These are phyloP conservation scores for Gnomoniopsis smithogilvyi DNA, from an alignment of 2,329 filamentous ascomycete species.

Conservation along the genomic window DNA sequence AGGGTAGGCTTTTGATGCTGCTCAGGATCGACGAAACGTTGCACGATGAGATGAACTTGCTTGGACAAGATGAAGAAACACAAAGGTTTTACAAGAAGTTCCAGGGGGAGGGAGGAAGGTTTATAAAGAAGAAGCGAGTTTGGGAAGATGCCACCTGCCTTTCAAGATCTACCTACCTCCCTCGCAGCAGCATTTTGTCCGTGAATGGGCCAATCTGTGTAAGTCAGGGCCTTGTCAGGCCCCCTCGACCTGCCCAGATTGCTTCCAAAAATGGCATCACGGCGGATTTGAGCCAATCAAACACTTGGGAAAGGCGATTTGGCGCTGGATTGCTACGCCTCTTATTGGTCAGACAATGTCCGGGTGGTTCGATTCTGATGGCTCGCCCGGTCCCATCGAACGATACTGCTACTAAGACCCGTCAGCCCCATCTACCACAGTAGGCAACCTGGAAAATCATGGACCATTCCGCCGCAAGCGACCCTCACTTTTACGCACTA, in stretches of 20 bases:
- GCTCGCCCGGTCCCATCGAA: slow-evolving; percentile 7
- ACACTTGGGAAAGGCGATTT: not conserved
- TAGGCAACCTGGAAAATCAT: not conserved
- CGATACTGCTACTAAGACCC: slow-evolving; percentile 5
- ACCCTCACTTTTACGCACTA: not conserved
- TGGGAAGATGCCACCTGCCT: not conserved
- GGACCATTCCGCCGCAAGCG: slow-evolving; percentile 1
- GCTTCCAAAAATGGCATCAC: not conserved
- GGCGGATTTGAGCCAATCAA: slow-evolving; percentile 7
- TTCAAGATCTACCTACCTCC: not conserved
- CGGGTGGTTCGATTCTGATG: slow-evolving; percentile 2
- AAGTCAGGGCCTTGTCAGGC: not conserved
- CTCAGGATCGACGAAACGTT: not conserved
- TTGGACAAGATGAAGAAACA: not conserved
- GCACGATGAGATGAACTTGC: too few species aligned
- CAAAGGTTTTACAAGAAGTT: not conserved
- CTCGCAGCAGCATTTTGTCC: not conserved
- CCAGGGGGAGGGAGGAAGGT: not conserved
- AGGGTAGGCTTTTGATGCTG: too few species aligned
- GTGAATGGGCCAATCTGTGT: not conserved
- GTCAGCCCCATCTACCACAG: not conserved
- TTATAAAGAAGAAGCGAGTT: not conserved
- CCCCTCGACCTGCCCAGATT: slow-evolving; percentile 2
- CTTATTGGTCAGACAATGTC: slow-evolving; percentile 1
- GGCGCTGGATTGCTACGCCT: not conserved